phyloP scores from a whole-genome alignment of 169 alveolate genomes.

The Eimeria zaria region DNA sequence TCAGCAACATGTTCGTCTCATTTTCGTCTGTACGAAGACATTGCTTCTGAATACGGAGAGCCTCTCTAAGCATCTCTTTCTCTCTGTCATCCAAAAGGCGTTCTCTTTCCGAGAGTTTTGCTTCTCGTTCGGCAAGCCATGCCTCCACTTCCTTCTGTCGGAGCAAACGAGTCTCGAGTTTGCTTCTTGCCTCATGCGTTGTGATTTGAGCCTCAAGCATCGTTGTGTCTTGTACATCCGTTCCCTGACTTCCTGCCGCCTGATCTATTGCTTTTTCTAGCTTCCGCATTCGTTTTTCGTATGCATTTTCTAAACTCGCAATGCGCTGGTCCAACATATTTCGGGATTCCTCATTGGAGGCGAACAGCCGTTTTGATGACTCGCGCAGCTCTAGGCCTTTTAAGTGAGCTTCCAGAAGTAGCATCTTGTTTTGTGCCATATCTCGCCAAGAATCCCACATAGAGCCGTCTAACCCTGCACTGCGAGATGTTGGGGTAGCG shows the following conservation, averaged over 20 bases:
- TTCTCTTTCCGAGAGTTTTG: constrained; percentile 17
- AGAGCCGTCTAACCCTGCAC: not conserved
- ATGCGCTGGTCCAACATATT: constrained; percentile 14
- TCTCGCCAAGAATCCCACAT: constrained; percentile 23
- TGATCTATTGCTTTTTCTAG: constrained; percentile 29
- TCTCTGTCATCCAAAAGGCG: constrained; percentile 15
- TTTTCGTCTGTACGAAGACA: not conserved
- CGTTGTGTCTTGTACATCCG: not conserved
- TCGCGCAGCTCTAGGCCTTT: constrained; percentile 45
- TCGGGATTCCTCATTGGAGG: constrained; percentile 7
- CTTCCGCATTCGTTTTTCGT: constrained; percentile 26
- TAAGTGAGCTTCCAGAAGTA: constrained; percentile 44
- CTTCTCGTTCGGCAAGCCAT: constrained; percentile 28
- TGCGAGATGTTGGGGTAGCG: not conserved
- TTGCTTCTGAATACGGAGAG: not conserved
- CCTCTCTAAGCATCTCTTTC: not conserved
- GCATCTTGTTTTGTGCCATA: constrained; percentile 2
- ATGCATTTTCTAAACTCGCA: constrained; percentile 30
- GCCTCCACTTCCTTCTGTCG: constrained; percentile 34
- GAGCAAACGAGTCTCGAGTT: not conserved
- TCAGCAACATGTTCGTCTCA: not conserved
- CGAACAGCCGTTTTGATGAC: constrained; percentile 25
- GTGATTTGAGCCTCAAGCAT: not conserved
- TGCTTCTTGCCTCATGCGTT: not conserved
- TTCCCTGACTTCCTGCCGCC: constrained; percentile 12